phyloP scores from a whole-genome alignment of 805 yeast species.

The Metschnikowia noctiluminum region DNA sequence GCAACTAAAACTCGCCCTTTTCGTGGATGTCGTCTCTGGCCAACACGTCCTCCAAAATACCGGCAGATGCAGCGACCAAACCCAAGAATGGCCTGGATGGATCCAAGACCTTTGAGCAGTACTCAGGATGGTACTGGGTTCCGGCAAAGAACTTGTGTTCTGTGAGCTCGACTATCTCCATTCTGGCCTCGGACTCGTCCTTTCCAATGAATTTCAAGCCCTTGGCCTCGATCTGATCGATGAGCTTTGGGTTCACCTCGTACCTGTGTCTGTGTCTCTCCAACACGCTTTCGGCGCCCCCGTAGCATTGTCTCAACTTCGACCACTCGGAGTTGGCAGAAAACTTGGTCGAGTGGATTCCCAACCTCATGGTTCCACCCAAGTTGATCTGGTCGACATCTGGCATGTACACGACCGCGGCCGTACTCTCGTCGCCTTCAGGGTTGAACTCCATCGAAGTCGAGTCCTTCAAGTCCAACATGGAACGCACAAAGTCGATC shows the following conservation, averaged over 20 bases:
- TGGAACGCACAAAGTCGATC: slow-evolving; percentile 84
- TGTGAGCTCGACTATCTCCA: slow-evolving; percentile 87
- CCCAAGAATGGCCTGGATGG: slow-evolving; percentile 98
- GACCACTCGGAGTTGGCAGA: slow-evolving; percentile 63
- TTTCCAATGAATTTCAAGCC: slow-evolving; percentile 91
- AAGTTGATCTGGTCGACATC: slow-evolving; percentile 92
- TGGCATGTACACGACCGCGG: slow-evolving; percentile 95
- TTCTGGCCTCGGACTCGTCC: slow-evolving; percentile 85
- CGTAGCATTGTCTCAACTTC: slow-evolving; percentile 73
- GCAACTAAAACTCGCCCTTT: slow-evolving; percentile 41
- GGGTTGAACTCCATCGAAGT: slow-evolving; percentile 81
- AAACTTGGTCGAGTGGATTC: slow-evolving; percentile 87
- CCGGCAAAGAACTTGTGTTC: slow-evolving; percentile 91
- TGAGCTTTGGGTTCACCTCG: slow-evolving; percentile 87
- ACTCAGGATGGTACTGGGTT: slow-evolving; percentile 98
- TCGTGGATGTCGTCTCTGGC: slow-evolving; percentile 39
- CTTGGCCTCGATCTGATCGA: slow-evolving; percentile 62
- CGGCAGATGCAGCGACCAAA: slow-evolving; percentile 89
- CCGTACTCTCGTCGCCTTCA: slow-evolving; percentile 54
- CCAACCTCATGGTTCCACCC: slow-evolving; percentile 99
- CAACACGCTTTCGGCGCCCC: slow-evolving; percentile 59
- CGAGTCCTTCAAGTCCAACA: slow-evolving; percentile 63
- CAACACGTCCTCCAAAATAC: slow-evolving; percentile 68
- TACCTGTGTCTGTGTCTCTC: slow-evolving; percentile 99
- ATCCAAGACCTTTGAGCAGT: slow-evolving; percentile 90